Base-by-base conservation (phyloP, 2,329 filamentous ascomycete genomes). In the Verticillium alfalfae region DNA sequence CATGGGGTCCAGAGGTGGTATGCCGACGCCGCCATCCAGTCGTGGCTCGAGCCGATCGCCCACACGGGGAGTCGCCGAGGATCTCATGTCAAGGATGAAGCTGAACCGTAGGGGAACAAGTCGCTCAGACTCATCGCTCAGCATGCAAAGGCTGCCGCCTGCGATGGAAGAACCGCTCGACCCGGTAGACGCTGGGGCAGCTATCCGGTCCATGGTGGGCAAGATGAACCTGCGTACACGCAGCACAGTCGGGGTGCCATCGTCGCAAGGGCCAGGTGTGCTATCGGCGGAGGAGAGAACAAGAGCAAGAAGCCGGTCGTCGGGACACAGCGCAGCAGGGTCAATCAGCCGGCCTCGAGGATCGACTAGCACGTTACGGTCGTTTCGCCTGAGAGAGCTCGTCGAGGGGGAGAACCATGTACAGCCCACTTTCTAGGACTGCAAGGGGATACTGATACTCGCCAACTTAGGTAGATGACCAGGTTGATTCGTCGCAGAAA, bases 11-110 rank as follows among this genome's bases (percentile, higher is more conserved):
- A 36, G 36, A n/a, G 59, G 39, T 36, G 59, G 61, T 37, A 60
- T 61, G 59, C 45, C 45, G 1, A 75, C 73, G 13, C 75, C 75
- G 26, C 73, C 74, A 4, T 72, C 71, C 1, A 76, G 72, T 57
- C 66, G 71, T 12, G 71, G 66, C 2, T 72, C 71, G 2, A 74
- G 71, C 61, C 66, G 68, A 4, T 71, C 71, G 6, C 70, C 70
- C 18, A 58, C 65, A 2, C 65, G 60, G 12, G 63, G 61, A 1
- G 31, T 62, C 5, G 56, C 56, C 0, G 64, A 63, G 54, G 64
- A 63, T n/a, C 58, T 61, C 1, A 58, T 55, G 58, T 16, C 55
- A 16, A 54, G 64, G 12, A 57, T 63, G 15, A 62, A 61, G 3
- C 64, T 70, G 2, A 63, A 66, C 49, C 63, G 66, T 16, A 62